Evolutionary conservation across 257 asterid genomes (phyloP).

Genomic region (Nicotiana tabacum): DNA sequence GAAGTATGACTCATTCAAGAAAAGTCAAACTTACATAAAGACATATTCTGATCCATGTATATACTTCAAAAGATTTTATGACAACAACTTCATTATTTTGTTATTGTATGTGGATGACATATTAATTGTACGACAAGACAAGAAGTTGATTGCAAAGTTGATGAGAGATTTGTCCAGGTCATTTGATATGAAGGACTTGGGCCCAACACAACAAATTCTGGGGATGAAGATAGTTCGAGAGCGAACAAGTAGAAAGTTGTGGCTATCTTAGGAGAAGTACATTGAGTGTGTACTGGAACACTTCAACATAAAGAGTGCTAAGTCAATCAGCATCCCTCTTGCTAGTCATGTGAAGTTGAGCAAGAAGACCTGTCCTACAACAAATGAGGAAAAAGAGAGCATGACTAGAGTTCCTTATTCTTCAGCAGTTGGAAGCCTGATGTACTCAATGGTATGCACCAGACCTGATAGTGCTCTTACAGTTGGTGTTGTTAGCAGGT

Average conservation of each 20-base stretch:
- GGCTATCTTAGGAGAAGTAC: no score
- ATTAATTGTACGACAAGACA: neutral
- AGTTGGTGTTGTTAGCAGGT: no score
- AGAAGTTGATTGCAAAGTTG: neutral
- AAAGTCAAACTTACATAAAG: no score
- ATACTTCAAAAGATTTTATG: neutral
- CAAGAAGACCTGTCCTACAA: neutral
- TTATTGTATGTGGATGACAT: neutral
- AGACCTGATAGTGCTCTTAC: no score
- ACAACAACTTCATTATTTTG: neutral
- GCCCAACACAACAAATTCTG: neutral
- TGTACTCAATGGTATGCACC: no score
- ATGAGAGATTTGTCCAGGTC: neutral
- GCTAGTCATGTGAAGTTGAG: neutral
- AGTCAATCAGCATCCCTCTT: neutral
- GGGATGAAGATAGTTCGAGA: no score
- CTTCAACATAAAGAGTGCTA: neutral
- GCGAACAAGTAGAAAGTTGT: no score
- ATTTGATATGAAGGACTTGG: neutral
- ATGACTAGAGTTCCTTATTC: neutral
- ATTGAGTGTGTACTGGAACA: neutral
- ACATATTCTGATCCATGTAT: neutral
- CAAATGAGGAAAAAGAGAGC: neutral
- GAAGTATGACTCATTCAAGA: no score
- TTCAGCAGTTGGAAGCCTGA: neutral